These are phyloP conservation scores for Potentilla sterilis DNA, from an alignment of 306 rosid genomes.

Conservation along the genomic window DNA sequence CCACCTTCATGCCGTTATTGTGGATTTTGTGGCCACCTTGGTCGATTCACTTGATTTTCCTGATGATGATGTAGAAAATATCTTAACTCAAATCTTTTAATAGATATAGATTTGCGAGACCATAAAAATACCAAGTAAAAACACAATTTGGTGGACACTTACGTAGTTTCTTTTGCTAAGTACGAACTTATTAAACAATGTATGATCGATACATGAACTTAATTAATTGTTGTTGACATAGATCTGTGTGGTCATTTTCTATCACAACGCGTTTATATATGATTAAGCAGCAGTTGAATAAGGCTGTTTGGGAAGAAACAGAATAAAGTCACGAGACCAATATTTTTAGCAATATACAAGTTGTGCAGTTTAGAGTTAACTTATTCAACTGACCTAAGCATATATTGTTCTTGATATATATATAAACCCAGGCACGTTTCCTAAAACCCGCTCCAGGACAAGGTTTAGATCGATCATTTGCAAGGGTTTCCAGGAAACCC, in stretches of 20 bases:
- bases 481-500: conserved; percentile 3
- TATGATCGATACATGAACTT: not conserved
- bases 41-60: not conserved
- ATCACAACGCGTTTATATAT: not conserved
- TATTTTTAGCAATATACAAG: no score
- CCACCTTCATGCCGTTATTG: not conserved
- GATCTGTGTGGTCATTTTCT: not conserved
- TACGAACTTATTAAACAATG: not conserved
- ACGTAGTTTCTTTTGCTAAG: not conserved
- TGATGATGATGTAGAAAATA: no score
- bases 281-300: not conserved
- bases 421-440: not conserved
- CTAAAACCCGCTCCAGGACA: not conserved
- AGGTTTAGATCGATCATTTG: not conserved
- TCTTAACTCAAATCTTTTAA: not conserved
- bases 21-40: no score
- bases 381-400: not conserved
- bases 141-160: not conserved
- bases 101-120: not conserved
- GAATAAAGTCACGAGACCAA: not conserved
- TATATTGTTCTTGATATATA: not conserved
- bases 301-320: not conserved
- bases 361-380: no score
- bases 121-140: not conserved
- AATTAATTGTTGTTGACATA: not conserved